Percentiles rank a stretch among this genome's conserved stretches.
phyloP scores from a whole-genome alignment of 495 filamentous ascomycete genomes.

The Penicillium tannophilum region DNA sequence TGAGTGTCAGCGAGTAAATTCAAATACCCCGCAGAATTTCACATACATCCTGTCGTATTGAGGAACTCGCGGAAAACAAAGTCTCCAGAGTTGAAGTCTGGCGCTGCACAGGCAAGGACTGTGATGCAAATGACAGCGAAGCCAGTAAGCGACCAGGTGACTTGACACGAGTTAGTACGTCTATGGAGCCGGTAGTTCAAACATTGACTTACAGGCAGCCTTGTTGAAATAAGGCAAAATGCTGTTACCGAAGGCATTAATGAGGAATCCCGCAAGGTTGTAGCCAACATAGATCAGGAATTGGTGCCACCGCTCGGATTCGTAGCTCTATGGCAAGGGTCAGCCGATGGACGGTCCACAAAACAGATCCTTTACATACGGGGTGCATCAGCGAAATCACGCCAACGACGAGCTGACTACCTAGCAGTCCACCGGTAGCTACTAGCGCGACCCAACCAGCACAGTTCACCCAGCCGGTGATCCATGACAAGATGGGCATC shows the following conservation, averaged over 20 bases:
- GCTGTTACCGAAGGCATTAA: conserved; percentile 69
- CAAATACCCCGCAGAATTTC: conserved; percentile 4
- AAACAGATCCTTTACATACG: conserved; percentile 22
- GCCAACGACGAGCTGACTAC: conserved; percentile 59
- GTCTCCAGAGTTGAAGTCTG: conserved; percentile 59
- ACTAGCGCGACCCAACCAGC: conserved; percentile 67
- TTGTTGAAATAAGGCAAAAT: conserved; percentile 68
- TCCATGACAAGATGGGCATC: conserved; percentile 66
- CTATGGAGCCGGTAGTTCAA: background rate
- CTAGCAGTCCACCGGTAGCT: conserved; percentile 51
- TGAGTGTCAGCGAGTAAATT: background rate
- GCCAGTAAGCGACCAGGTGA: conserved; percentile 68
- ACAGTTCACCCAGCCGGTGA: conserved; percentile 76
- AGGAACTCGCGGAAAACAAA: conserved; percentile 61
- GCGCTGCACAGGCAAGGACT: conserved; percentile 62
- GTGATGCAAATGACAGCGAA: conserved; percentile 71
- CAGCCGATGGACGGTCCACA: background rate
- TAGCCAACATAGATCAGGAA: conserved; percentile 73
- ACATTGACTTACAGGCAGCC: conserved; percentile 40
- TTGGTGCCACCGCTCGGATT: conserved; percentile 66
- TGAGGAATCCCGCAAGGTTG: conserved; percentile 60
- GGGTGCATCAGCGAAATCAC: conserved; percentile 61
- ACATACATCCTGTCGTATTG: conserved; percentile 60
- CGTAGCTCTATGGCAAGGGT: conserved; percentile 42
- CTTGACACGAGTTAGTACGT: conserved; percentile 19